Evolutionary conservation across 2,329 filamentous ascomycete genomes (phyloP), one percentile per base, ranked within the genome.

Genomic region (Fusarium virguliforme): DNA sequence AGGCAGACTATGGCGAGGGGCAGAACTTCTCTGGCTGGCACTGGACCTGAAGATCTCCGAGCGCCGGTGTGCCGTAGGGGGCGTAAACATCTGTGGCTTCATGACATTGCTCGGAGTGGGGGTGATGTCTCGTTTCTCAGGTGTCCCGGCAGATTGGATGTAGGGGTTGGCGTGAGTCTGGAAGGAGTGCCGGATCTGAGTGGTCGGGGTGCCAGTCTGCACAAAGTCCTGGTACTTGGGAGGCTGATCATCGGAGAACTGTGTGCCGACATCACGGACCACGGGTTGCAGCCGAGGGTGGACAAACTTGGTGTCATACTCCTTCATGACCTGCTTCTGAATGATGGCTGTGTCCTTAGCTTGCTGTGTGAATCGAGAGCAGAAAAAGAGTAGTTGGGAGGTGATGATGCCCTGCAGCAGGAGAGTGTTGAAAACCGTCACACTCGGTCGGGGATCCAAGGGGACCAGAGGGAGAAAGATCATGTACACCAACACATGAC

Each of bases 231-330:
- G 77, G 8, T 79, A 77, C 35, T 83, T 80, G 8, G 78, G 75
- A 8, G 81, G 81, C 8, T 83, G 81, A 15, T 86, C 83, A 50
- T 82, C 81, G 40, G 89, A 89, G 64, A 92, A 91, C 79, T 98
- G 95, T 1, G 92, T 96, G 6, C 90, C 92, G 1, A 95, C 94
- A 89, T 90, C 87, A 60, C 88, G 83, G 71, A 97, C 93, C 6
- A 92, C 85, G 8, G 92, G 93, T 74, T 97, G 93, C n/a, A 97
- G 88, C 10, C 91, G 88, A 3, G 96, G 96, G 76, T 97, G 94
- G 1, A 99, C 96, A 77, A 92, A 98, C 83, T 99, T 99, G 74
- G 90, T 93, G 78, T 98, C 94, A 78, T 99, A 99, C 82, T 99
- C 96, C 79, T 94, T 91, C 82, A 98, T 87, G 6, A 98, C 95